A percentile compares a stretch with the other conserved stretches of the same genome.
Conservation (phyloP, 2,329 filamentous ascomycete species). For the Herpotrichia juniperi region DNA sequence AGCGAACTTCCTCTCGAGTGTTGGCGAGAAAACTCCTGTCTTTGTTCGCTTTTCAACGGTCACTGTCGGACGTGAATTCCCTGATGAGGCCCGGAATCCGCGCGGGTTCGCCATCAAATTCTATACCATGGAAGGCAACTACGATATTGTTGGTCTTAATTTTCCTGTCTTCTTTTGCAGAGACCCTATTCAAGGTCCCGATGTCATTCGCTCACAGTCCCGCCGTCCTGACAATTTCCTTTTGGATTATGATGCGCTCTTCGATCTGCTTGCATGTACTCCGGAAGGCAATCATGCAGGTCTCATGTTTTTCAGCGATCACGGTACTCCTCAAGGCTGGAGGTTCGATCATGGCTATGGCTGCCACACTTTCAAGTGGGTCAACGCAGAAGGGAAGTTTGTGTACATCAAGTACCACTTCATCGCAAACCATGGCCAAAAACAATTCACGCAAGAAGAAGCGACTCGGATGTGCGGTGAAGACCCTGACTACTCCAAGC, state of each 20-base stretch:
- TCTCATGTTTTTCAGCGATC: constrained; percentile 58
- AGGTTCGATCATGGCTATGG: constrained; percentile 49
- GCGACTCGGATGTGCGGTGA: constrained; percentile 54
- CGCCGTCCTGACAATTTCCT: constrained; percentile 57
- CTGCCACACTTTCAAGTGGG: constrained; percentile 56
- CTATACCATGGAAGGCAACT: constrained; percentile 57
- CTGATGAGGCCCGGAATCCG: constrained; percentile 54
- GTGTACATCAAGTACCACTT: constrained; percentile 61
- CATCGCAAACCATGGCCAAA: constrained; percentile 54
- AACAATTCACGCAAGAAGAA: constrained; percentile 54
- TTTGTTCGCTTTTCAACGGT: constrained; percentile 55
- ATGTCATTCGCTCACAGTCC: constrained; percentile 56
- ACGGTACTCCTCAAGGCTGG: constrained; percentile 57
- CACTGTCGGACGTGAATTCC: constrained; percentile 50
- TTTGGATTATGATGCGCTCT: constrained; percentile 55
- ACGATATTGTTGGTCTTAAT: constrained; percentile 57
- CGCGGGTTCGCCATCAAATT: constrained; percentile 59
- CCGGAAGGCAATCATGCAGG: constrained; percentile 57
- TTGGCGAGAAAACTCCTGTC: constrained; percentile 51
- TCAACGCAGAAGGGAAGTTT: constrained; percentile 55
- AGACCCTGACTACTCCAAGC: constrained; percentile 59
- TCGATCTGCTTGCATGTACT: constrained; percentile 57
- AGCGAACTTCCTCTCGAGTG: constrained; percentile 49
- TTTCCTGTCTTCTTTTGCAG: constrained; percentile 59
- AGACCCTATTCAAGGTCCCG: constrained; percentile 55